Base-by-base conservation (phyloP, 1,139 yeast genomes). In the Williopsis jadinii region DNA sequence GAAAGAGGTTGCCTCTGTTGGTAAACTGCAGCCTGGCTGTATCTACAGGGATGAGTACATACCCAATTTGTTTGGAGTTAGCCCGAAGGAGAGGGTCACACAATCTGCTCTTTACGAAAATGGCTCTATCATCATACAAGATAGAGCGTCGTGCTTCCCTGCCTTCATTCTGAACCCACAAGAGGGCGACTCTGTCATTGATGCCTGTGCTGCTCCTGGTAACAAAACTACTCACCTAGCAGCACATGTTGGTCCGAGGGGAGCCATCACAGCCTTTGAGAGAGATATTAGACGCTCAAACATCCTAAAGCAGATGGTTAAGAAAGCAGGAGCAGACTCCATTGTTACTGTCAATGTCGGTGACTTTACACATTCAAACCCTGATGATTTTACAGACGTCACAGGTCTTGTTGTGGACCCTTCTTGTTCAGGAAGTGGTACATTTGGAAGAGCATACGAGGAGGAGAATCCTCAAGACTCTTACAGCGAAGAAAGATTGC, bases 181-280 rank as follows among this genome's bases (percentile, higher is more conserved):
- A 1, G 68, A 74, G 11, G 72, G 73, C 5, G 77, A 71, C 43
- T 64, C 70, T 38, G 76, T 88, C 8, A 84, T 92, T 35, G 99
- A 92, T 63, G 85, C 97, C 1, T 90, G 97, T 64, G 88, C 98
- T 2, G 98, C 99, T 0, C 99, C 99, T 2, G 99, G 99, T 8
- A 92, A 92, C 62, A 94, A 92, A 60, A 92, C 99, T 0, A 86
- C 97, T 0, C 97, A 90, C 63, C 67, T 83, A 28, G 96, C 97
- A 0, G 75, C 95, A 2, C 66, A 76, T 58, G 60, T 69, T 48
- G 58, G 60, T 46, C 44, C 50, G 3, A 43, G 45, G 0, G 48
- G 51, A 11, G 46, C 49, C 2, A 80, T 90, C 6, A 73, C 73
- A 54, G 98, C 98, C 0, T 92, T 88, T 63, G 99, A 92, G 61